Evolutionary conservation across 129 eudicot species (phyloP).

Genomic region (Glebionis coronaria): DNA sequence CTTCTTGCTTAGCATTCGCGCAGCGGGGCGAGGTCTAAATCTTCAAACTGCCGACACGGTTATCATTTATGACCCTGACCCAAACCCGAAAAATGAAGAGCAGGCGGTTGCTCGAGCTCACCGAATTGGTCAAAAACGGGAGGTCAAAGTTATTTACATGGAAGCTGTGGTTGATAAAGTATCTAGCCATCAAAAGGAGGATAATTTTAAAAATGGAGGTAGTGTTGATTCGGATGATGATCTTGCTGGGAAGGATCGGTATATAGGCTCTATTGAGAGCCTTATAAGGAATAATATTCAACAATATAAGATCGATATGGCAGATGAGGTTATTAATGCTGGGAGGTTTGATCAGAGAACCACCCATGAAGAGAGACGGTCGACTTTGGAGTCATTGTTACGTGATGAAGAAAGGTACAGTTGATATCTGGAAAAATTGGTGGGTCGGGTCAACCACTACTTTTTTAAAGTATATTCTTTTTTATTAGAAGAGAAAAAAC

Average conservation of each 20-base stretch:
- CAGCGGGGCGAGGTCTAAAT: conserved; percentile 95
- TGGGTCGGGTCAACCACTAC: too few species aligned
- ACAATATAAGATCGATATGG: conserved; percentile 98
- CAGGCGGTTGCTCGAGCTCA: conserved; percentile 99
- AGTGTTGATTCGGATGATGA: conserved; percentile 86
- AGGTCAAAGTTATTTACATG: conserved; percentile 93
- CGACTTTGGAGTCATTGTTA: conserved; percentile 80
- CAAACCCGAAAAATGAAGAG: conserved; percentile 93
- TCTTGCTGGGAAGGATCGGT: conserved; percentile 95
- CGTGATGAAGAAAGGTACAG: conserved; percentile 79
- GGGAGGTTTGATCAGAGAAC: conserved; percentile 99
- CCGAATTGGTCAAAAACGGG: conserved; percentile 95
- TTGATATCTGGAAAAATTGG: too few species aligned
- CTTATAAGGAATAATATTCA: conserved; percentile 90
- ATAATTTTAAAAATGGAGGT: conserved; percentile 65
- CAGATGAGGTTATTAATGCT: conserved; percentile 97
- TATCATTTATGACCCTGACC: conserved; percentile 93
- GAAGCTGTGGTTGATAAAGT: conserved; percentile 95
- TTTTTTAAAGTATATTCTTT: too few species aligned
- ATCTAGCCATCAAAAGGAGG: conserved; percentile 87
- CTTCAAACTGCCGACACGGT: conserved; percentile 98
- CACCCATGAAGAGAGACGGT: conserved; percentile 92
- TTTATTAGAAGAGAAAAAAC: too few species aligned
- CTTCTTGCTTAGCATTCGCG: conserved; percentile 88
- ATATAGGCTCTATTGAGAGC: conserved; percentile 91